A percentile compares a stretch with the other conserved stretches of the same genome.
Conservation (phyloP, 805 yeast species). For the Schwanniomyces vanrijiae region DNA sequence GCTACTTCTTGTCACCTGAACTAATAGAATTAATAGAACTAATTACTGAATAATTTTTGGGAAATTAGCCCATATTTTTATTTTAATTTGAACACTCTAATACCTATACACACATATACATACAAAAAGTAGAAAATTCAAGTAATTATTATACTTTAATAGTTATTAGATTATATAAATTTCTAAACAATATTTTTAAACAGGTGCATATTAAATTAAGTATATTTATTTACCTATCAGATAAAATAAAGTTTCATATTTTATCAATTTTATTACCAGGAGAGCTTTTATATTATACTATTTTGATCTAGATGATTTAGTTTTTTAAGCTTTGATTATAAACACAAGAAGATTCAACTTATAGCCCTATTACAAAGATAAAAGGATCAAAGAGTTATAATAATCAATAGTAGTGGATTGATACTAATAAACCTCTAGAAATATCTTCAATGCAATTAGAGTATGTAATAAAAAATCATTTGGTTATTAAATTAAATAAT, state of each 20-base stretch:
- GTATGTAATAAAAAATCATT: slow-evolving; percentile 14
- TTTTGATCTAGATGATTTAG: slow-evolving; percentile 8
- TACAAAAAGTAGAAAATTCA: neutral
- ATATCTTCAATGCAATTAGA: slow-evolving; percentile 8
- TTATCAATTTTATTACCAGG: slow-evolving; percentile 5
- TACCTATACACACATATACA: neutral
- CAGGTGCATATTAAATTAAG: neutral
- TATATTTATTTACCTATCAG: slow-evolving; percentile 8
- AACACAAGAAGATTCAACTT: slow-evolving; percentile 6
- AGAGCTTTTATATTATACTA: slow-evolving; percentile 6
- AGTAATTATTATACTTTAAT: neutral
- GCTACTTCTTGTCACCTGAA: too few relatives aligned
- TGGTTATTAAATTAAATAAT: slow-evolving; percentile 19
- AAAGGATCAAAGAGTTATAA: slow-evolving; percentile 1
- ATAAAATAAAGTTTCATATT: slow-evolving; percentile 7
- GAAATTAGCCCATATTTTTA: too few relatives aligned
- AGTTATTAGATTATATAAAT: slow-evolving; percentile 1
- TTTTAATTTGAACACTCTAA: too few relatives aligned
- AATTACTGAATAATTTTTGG: too few relatives aligned
- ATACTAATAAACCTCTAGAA: neutral
- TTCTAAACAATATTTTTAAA: neutral
- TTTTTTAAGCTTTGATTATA: neutral
- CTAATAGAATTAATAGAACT: too few relatives aligned
- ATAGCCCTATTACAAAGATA: slow-evolving; percentile 10
- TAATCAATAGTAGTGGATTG: slow-evolving; percentile 4